Base-by-base conservation (phyloP, 192 early-diverging fungal species). In the Backusella mclennaniae region DNA sequence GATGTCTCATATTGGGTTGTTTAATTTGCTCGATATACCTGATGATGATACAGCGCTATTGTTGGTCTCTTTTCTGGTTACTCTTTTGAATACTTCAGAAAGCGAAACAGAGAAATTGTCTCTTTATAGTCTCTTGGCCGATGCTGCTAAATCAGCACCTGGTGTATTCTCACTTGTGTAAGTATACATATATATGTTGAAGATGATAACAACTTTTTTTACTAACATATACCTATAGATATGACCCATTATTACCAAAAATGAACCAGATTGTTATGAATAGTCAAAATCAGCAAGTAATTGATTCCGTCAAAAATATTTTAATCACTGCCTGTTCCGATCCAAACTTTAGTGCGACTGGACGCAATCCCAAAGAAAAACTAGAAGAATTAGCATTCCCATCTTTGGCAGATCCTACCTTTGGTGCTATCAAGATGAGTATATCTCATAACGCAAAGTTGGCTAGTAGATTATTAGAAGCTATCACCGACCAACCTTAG, bases 91-190 rank as follows among this genome's bases (percentile, higher is more conserved):
- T 73, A 85, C 83, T 63, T 84, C 91, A 0, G 92, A 95, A 66
- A 85, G 85, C 41, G 93, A 95, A 67, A 77, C 82, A 8, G 93
- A 95, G 81, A 76, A 85, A 7, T 41, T 89, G 33, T 94, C 90
- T 73, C 83, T 95, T 31, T 95, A 94, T 73, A 85, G 87, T 4
- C 92, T 92, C 79, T 79, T 95, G 38, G 86, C 91, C 21, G 93
- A 95, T 77, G 88, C 90, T 35, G 87, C 93, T 8, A 76, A 85
- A 17, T 76, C 86, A 7, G 81, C 86, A 9, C 93, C 93, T 17
- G 88, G 92, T 66, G 85, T 90, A 35, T 90, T 95, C 75, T 78
- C 87, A 11, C 77, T 93, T 52, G 84, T 95, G 85, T 93, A 89
- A 89, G 88, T 86, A 35, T n/a, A 35, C 7, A 35, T 33, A 67